Conservation (phyloP, 805 yeast genomes). For the Saccharomycopsis guyanensis region DNA sequence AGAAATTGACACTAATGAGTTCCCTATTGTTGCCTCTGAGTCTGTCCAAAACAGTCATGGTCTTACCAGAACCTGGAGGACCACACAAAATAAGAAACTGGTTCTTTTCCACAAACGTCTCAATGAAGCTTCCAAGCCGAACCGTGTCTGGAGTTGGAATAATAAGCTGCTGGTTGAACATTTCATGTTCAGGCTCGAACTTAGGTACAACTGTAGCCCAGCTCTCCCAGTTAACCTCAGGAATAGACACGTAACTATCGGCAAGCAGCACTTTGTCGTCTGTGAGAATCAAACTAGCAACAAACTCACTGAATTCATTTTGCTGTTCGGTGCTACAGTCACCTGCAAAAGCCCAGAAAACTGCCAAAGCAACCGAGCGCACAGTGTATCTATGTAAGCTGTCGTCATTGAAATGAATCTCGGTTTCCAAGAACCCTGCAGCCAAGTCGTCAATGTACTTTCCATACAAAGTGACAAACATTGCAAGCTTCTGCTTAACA, state of each 20-base stretch:
- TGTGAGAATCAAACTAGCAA: neutral
- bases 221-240: constrained; percentile 40
- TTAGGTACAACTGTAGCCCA: constrained; percentile 35
- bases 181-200: constrained; percentile 44
- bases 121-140: constrained; percentile 55
- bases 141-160: constrained; percentile 76
- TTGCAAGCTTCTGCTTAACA: constrained; percentile 30
- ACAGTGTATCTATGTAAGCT: constrained; percentile 25
- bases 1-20: constrained; percentile 67
- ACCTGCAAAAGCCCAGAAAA: constrained; percentile 32
- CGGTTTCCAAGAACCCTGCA: constrained; percentile 22
- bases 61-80: constrained; percentile 96
- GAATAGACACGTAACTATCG: constrained; percentile 38
- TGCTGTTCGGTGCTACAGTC: constrained; percentile 29
- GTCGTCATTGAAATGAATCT: constrained; percentile 26
- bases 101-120: constrained; percentile 46
- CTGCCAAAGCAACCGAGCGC: constrained; percentile 29
- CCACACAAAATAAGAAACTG: constrained; percentile 74
- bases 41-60: constrained; percentile 77
- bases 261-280: constrained; percentile 25
- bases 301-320: constrained; percentile 24
- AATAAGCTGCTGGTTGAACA: constrained; percentile 48
- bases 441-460: constrained; percentile 30
- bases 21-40: constrained; percentile 50
- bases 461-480: constrained; percentile 35